These are phyloP conservation scores for Pyracantha coccinea DNA, from an alignment of 331 rosid species.

Conservation along the genomic window DNA sequence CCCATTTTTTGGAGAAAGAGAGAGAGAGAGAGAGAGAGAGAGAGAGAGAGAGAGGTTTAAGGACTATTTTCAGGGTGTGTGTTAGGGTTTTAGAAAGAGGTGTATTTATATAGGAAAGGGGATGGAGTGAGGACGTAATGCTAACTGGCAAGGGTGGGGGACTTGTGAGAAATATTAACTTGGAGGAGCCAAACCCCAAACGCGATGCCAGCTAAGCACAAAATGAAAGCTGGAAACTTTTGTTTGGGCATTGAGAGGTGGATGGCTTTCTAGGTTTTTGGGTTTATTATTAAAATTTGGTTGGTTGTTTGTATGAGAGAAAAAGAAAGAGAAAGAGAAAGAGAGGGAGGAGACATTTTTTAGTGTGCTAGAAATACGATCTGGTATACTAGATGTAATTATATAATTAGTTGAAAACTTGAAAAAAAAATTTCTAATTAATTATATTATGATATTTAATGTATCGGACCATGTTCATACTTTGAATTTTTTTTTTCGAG, in stretches of 20 bases:
- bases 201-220: conserved; percentile 60
- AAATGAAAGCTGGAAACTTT: conserved; percentile 58
- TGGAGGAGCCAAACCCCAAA: conserved; percentile 13
- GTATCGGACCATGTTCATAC: accelerated
- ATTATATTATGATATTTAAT: too few species aligned
- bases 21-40: not conserved
- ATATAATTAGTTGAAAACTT: accelerated
- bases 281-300: not conserved
- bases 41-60: not conserved
- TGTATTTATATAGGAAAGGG: conserved; percentile 16
- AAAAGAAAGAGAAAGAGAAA: too few species aligned
- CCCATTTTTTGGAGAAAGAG: conserved; percentile 23
- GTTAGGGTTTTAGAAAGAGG: conserved; percentile 20
- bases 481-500: accelerated
- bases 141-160: conserved; percentile 20
- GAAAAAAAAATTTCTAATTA: too few species aligned
- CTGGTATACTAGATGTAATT: too few species aligned
- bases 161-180: conserved; percentile 41
- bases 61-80: conserved; percentile 9
- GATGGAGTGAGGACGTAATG: not conserved
- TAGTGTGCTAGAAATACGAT: accelerated
- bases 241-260: conserved; percentile 37
- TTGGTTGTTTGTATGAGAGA: too few species aligned
- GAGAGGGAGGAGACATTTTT: too few species aligned
- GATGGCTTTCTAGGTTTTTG: not conserved